A percentile compares a stretch with the other conserved stretches of the same genome.
Evolutionary conservation across 78 protist species (phyloP).

Genomic region (Dictyostelium discoideum): dicty_2.7 NC_007088.5:1398501-1399000

Average conservation of each 20-base stretch:
- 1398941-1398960: background rate
- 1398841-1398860: background rate
- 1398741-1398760: conserved; percentile 18
- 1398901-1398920: background rate
- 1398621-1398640: conserved; percentile 48
- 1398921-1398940: background rate
- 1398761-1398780: background rate
- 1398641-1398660: conserved; percentile 4
- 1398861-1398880: background rate
- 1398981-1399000: background rate
- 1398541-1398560: conserved; percentile 45
- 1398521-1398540: background rate
- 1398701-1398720: background rate
- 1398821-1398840: background rate
- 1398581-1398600: conserved; percentile 28
- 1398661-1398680: conserved; percentile 29
- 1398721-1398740: background rate
- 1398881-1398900: background rate
- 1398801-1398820: background rate
- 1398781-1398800: background rate
- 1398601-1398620: conserved; percentile 19
- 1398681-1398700: background rate
- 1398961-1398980: background rate
- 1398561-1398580: conserved; percentile 76
- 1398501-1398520: background rate